Evolutionary conservation across 345 rosid genomes (phyloP), one percentile per base, ranked within the genome.

Genomic region (Melaleuca alternifolia): DNA sequence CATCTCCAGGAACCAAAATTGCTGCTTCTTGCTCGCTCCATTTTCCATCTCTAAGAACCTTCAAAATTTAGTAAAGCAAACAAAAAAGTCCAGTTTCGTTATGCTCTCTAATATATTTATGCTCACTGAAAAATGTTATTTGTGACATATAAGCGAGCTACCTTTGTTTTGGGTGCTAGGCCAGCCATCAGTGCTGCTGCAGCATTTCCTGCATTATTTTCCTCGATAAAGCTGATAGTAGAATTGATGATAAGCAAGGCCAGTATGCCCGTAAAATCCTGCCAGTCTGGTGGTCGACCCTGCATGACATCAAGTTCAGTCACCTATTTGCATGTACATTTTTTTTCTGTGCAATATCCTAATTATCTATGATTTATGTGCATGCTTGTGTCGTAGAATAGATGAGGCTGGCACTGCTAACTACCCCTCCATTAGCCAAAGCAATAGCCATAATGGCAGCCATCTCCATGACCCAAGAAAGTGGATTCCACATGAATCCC

Each of bases 401-500:
- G 11, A 30, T 14, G 21, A 81, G 51, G 81, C 28, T 61, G 50
- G 14, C 46, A 50, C 6, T 61, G 83, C 85, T 56, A 30, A 26
- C 61, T 92, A 95, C 98, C 85, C 94, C 95, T 89, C 98, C 98
- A 86, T 95, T 95, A 84, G 97, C 98, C 88, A 95, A 88, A 48
- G 85, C 94, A 51, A 95, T 95, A 75, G 98, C 98, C 98, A 95
- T 94, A n/a, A 95, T 88, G 62, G 98, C 98, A 83, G 98, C 98
- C 30, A 90, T 81, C 92, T 95, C 98, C 97, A 95, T 95, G 86
- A 96, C 98, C 98, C 98, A 96, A 7, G 98, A 96, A 57, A 94
- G 98, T 3, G 98, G 96, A 85, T 96, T 96, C 98, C 98, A 96
- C 97, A 96, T 96, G 91, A 96, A 96, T 30, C 98, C 96, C 89